Evolutionary conservation across 116 monocot species (phyloP), one percentile per base, ranked within the genome.

Genomic region (Trichopus zeylanicus): DNA sequence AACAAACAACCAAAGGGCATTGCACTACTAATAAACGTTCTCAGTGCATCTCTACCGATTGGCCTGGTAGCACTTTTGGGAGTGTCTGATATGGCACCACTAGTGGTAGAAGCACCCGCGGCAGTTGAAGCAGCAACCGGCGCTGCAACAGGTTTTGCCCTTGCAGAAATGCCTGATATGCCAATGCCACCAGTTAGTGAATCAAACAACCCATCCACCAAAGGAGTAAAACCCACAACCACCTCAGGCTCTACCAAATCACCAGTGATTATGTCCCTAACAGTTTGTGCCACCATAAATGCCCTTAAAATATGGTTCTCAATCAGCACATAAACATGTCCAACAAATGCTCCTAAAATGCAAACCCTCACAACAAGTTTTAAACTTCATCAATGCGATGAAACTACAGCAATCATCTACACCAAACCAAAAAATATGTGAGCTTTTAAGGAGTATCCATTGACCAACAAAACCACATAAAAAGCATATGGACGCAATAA

Each of bases 1-100:
- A 70, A 70, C 70, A 74, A 95, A 90, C 75, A 77, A 95, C 95
- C 97, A 78, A 91, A 97, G 27, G 97, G 97, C 97, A 97, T 91
- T 59, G 97, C 74, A 52, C 73, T 68, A 55, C 75, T 80, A 21
- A 97, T 84, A 65, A 97, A 97, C 60, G 57, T 67, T 13, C 77
- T 67, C 13, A 97, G 67, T n/a, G 63, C 58, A 66, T 97, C 97
- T 69, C 90, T 95, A 66, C 90, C 90, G 54, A 89, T 65, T 15
- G 83, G 73, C 48, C 63, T 81, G 42, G 56, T 70, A 62, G 54
- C 62, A 47, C 58, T 81, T 80, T 72, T 86, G 0, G 83, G 71
- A 42, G 71, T 56, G 69, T 94, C 94, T 51, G 73, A 67, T 61
- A 64, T 29, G 59, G 68, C 27, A 63, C 63, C 13, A 59, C 97